Evolutionary conservation across 164 flowering plant genomes (phyloP).

Genomic region (Dillenia turbinata): DNA sequence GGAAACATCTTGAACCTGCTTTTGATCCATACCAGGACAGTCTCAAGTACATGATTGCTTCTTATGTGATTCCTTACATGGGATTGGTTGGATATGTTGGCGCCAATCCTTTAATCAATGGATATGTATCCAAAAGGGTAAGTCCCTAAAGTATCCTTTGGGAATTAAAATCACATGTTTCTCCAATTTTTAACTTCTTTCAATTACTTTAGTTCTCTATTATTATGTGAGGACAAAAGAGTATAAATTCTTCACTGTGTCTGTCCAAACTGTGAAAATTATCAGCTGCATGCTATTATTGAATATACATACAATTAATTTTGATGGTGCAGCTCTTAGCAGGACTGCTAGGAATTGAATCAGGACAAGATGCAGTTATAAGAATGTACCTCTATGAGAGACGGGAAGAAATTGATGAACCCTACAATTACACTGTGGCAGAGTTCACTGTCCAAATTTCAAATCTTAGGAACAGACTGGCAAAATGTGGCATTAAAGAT

Average conservation of each 20-base stretch:
- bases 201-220: too few relatives aligned
- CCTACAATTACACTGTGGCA: constrained; percentile 44
- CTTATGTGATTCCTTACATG: constrained; percentile 57
- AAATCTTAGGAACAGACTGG: constrained; percentile 37
- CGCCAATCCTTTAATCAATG: constrained; percentile 35
- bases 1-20: constrained; percentile 39
- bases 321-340: constrained; percentile 36
- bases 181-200: not conserved
- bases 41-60: constrained; percentile 46
- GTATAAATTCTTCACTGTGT: too few relatives aligned
- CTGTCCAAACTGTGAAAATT: too few relatives aligned
- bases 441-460: constrained; percentile 48
- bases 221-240: too few relatives aligned
- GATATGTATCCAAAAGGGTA: constrained; percentile 31
- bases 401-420: constrained; percentile 24
- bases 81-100: constrained; percentile 74
- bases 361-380: constrained; percentile 68
- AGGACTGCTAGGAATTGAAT: constrained; percentile 57
- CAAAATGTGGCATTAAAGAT: constrained; percentile 46
- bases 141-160: not conserved
- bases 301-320: too few relatives aligned
- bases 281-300: too few relatives aligned
- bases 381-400: constrained; percentile 42
- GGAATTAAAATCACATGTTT: too few relatives aligned
- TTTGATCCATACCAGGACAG: constrained; percentile 57